phyloP scores from a whole-genome alignment of 345 rosid genomes.

The Rhodamnia argentea region DNA sequence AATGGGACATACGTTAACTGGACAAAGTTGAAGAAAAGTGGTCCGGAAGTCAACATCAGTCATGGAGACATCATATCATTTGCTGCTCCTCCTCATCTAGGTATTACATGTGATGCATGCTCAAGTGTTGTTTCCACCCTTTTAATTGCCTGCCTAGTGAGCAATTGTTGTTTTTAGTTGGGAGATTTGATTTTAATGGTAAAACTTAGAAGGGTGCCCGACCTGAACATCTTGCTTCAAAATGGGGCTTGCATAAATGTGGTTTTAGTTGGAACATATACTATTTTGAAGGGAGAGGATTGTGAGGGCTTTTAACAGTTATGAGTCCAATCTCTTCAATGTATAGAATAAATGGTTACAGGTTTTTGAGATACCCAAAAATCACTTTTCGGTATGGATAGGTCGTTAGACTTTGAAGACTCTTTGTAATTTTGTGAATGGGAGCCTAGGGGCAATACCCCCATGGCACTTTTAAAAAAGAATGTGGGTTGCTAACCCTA shows the following conservation, averaged over 20 bases:
- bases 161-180: neutral
- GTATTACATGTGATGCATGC: conserved; percentile 17
- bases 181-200: neutral
- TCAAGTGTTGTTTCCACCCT: neutral
- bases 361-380: neutral
- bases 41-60: conserved; percentile 44
- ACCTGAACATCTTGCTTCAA: neutral
- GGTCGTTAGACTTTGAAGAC: neutral
- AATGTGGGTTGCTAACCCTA: neutral
- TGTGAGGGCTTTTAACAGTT: neutral
- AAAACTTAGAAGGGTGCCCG: neutral
- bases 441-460: neutral
- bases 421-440: neutral
- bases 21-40: conserved; percentile 60
- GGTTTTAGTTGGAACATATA: neutral
- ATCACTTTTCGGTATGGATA: neutral
- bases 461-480: neutral
- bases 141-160: neutral
- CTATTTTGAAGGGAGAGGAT: neutral
- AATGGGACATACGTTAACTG: conserved; percentile 86
- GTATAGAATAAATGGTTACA: neutral
- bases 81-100: conserved; percentile 76
- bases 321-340: neutral
- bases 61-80: conserved; percentile 92
- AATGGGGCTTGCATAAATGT: neutral